Evolutionary conservation across 352 stramenopile genomes (phyloP), one percentile per base, ranked within the genome.

Genomic region (Lagenidium giganteum): DNA sequence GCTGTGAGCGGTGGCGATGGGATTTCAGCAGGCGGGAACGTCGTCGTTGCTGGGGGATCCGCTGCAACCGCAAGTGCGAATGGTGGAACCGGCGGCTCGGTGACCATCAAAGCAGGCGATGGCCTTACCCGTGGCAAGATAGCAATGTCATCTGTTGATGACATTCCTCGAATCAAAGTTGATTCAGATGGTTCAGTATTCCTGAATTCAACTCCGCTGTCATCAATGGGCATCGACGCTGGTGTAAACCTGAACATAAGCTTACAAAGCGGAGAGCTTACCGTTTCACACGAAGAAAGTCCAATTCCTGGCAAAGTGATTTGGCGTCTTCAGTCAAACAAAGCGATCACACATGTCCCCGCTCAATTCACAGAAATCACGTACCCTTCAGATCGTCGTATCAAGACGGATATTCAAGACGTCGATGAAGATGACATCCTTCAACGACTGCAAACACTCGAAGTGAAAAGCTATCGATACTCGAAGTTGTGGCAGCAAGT

Each of bases 401-500:
- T 98, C 51, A 98, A 98, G 60, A 86, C 88, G 14, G 67, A 96
- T 51, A 95, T 98, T 29, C 44, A 76, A 47, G 67, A 87, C 49
- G 68, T 96, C 42, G 86, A 98, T 47, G 77, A 88, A 43, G 78
- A 95, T 43, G 76, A 90, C 20, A 72, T 98, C 32, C 63, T 97
- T 9, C 83, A 97, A 32, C 60, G 89, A 33, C 61, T 98, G 26
- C 80, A 91, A 45, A 64, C 67, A 24, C 66, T 98, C 4, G 70
- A 94, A 51, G 69, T 98, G 35, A 84, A 89, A 45, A 70, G 89
- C 31, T 98, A 97, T 51, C 64, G 71, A 13, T 98, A 97, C 51
- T 96, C 81, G 3, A 64, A 96, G 14, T 56, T 91, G 33, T 98
- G 93, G 93, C 74, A 81, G 28, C 43, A 75, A 27, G 83, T 97